Conservation (phyloP, 768 basidiomycete species). For the Suillus subalutaceus region DNA sequence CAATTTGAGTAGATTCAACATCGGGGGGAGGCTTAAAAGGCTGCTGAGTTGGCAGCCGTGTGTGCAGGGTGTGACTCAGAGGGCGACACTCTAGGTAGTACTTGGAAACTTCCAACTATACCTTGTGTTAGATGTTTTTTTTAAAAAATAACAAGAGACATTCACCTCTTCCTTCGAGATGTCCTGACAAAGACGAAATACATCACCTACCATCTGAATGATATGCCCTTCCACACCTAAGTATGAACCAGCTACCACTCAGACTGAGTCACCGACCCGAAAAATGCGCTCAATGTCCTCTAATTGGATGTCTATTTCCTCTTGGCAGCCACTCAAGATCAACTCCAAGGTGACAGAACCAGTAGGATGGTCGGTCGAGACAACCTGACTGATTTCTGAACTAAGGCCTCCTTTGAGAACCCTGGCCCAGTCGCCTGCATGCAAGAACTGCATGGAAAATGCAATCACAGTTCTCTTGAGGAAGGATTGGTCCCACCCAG, state of each 20-base stretch:
- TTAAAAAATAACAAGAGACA: too few species aligned
- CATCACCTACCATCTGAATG: too few species aligned
- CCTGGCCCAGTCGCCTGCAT: neutral
- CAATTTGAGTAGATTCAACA: neutral
- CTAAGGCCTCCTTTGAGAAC: neutral
- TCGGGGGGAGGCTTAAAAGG: neutral
- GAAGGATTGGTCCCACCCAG: too few species aligned
- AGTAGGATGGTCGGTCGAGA: neutral
- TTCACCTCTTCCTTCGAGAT: too few species aligned
- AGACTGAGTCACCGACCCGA: neutral
- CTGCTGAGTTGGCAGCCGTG: neutral
- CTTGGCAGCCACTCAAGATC: neutral
- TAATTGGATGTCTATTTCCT: neutral
- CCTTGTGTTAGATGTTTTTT: neutral
- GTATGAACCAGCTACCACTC: too few species aligned
- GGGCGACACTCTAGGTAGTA: neutral
- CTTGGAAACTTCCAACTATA: too few species aligned
- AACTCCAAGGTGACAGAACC: neutral
- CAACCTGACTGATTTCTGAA: neutral
- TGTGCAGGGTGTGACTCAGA: neutral
- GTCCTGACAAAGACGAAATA: too few species aligned
- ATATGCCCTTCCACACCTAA: too few species aligned
- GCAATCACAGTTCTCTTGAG: too few species aligned
- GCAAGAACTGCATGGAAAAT: too few species aligned
- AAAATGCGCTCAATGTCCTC: neutral